Base-by-base conservation (phyloP, 2,329 filamentous ascomycete species). In the Neofusicoccum sp. region DNA sequence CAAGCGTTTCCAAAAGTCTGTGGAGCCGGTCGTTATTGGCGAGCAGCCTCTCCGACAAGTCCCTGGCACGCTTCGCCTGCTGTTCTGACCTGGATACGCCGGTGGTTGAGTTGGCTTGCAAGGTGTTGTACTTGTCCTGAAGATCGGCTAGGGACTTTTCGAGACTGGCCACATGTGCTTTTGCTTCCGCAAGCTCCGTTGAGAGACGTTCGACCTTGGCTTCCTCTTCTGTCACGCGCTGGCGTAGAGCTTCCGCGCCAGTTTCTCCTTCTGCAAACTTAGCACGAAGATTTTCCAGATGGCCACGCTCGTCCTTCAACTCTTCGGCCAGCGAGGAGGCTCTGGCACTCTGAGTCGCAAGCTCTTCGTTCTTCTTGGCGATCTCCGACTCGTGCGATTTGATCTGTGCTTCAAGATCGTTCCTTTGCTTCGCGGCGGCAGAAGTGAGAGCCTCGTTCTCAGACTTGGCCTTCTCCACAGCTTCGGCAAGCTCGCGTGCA, bases 221-320 rank as follows among this genome's bases (percentile, higher is more conserved):
- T 75, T 96, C 92, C 70, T 93, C 89, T 63, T 92, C 90, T 45
- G 89, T 86, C 3, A 96, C 82, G 61, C 88, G 86, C 75, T 89
- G 89, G 62, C 90, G 87, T 61, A 97, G 78, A 33, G 86, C 87
- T 74, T 93, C 91, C 0, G 92, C 93, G 4, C 92, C 92, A 3
- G 88, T 93, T 75, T 95, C 92, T 14, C 92, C 93, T 67, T 93
- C 90, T 1, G 90, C 87, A 71, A 96, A 88, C 73, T 89, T 90
- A 14, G 81, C 80, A 63, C 91, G 86, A 28, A 96, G 79, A 33
- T 84, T 81, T 63, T 83, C 85, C 28, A 96, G 82, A 68, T 95
- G 89, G 12, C 84, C 80, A 43, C 90, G 87, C 64, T 90, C 87
- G 62, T 90, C 87, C 2, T 84, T 81, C n/a, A 88, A 77, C 68